Percentiles rank a stretch among this genome's conserved stretches.
These are phyloP conservation scores for Cyclanthera cordifolia DNA, from an alignment of 306 rosid species.

Conservation along the genomic window DNA sequence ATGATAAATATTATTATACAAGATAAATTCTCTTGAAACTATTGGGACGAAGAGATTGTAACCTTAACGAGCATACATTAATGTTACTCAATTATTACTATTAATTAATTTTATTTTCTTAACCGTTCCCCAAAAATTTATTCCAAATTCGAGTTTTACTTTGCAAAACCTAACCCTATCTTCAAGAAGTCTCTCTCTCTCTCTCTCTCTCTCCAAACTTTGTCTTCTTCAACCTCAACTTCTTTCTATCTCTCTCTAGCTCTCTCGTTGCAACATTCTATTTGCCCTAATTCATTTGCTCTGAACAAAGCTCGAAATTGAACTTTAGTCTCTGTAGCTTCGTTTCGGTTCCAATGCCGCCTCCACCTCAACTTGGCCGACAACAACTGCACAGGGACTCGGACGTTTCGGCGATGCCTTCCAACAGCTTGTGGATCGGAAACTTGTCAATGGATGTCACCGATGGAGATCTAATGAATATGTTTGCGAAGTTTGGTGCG, in stretches of 20 bases:
- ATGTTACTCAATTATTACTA: too few relatives aligned
- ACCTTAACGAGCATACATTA: too few relatives aligned
- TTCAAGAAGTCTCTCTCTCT: background rate
- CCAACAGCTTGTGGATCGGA: slow-evolving; percentile 89
- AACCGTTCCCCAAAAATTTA: too few relatives aligned
- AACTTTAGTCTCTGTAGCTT: background rate
- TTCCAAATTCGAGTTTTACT: background rate
- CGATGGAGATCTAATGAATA: slow-evolving; percentile 67
- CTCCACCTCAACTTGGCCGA: slow-evolving; percentile 34
- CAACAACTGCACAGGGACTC: slow-evolving; percentile 25
- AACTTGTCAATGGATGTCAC: slow-evolving; percentile 62
- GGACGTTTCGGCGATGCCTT: slow-evolving; percentile 40
- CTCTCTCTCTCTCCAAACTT: background rate
- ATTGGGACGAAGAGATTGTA: too few relatives aligned
- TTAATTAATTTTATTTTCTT: too few relatives aligned
- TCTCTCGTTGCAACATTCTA: background rate
- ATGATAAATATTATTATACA: too few relatives aligned
- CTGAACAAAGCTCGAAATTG: background rate
- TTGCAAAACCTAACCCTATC: slow-evolving; percentile 10
- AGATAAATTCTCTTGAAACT: too few relatives aligned
- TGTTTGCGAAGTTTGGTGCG: slow-evolving; percentile 68
- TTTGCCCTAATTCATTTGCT: background rate
- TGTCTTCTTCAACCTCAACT: background rate
- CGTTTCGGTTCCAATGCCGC: slow-evolving; percentile 45
- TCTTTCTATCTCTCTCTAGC: background rate